Evolutionary conservation across 2,329 filamentous ascomycete species (phyloP).

Genomic region (Fonsecaea multimorphosa): DNA sequence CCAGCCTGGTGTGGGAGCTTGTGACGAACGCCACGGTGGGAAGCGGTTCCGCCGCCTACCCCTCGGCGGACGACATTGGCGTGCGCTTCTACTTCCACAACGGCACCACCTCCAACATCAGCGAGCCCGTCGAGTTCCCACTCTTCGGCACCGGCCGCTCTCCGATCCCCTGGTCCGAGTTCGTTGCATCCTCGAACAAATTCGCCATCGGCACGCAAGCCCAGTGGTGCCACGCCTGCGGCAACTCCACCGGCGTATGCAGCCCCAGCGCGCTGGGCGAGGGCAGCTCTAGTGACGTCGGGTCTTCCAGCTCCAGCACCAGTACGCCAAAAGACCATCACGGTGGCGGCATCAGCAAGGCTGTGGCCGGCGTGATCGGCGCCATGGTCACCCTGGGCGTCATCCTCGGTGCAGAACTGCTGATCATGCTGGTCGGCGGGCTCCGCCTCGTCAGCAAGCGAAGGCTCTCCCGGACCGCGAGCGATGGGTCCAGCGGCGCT

Average conservation of each 20-base stretch:
- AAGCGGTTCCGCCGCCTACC: conserved; percentile 47
- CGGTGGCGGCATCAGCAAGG: conserved; percentile 63
- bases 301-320: conserved; percentile 42
- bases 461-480: conserved; percentile 41
- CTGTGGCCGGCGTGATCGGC: conserved; percentile 81
- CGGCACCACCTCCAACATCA: conserved; percentile 58
- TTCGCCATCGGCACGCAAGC: conserved; percentile 70
- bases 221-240: conserved; percentile 77
- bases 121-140: conserved; percentile 60
- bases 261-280: conserved; percentile 50
- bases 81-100: conserved; percentile 70
- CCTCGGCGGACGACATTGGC: conserved; percentile 54
- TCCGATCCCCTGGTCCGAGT: conserved; percentile 71
- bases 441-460: conserved; percentile 65
- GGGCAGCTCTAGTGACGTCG: conserved; percentile 40
- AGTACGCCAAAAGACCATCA: conserved; percentile 10
- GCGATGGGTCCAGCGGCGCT: conserved; percentile 6
- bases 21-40: conserved; percentile 57
- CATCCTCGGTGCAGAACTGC: conserved; percentile 62
- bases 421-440: conserved; percentile 62
- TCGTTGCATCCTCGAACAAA: conserved; percentile 66
- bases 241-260: conserved; percentile 72
- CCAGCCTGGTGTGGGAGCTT: conserved; percentile 78
- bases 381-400: conserved; percentile 71
- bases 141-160: conserved; percentile 64